These are phyloP conservation scores for Acorus gramineus DNA, from an alignment of 106 monocot genomes.

Conservation along the genomic window DNA sequence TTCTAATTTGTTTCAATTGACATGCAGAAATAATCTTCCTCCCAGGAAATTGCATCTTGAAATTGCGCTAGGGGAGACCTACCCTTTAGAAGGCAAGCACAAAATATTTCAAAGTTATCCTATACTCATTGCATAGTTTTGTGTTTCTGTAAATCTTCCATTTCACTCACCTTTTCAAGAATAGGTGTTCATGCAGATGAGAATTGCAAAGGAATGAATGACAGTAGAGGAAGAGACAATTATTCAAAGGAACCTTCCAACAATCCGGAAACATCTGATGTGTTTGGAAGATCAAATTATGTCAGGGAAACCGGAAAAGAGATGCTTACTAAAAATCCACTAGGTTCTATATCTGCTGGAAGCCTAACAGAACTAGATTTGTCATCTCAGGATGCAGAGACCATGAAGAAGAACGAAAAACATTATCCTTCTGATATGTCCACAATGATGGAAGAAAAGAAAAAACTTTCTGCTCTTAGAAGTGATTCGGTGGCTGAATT, in stretches of 20 bases:
- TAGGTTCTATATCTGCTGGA: conserved; percentile 38
- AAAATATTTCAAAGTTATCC: too few species aligned
- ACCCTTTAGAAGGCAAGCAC: conserved; percentile 53
- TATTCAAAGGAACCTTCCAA: conserved; percentile 43
- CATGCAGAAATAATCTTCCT: conserved; percentile 74
- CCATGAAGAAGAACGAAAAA: conserved; percentile 27
- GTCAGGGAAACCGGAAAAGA: conserved; percentile 13
- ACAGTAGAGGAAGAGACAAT: conserved; percentile 34
- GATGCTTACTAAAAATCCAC: conserved; percentile 8
- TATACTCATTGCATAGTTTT: too few species aligned
- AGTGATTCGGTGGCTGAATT: conserved; percentile 25
- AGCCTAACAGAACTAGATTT: conserved; percentile 46
- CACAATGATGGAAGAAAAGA: conserved; percentile 22
- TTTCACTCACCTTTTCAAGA: conserved; percentile 1
- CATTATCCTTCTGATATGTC: conserved; percentile 23
- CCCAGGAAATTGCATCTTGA: conserved; percentile 95
- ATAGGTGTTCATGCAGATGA: conserved; percentile 32
- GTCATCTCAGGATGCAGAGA: conserved; percentile 44
- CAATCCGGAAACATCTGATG: conserved; percentile 40
- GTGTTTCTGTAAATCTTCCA: neutral
- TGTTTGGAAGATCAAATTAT: conserved; percentile 35
- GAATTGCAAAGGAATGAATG: conserved; percentile 29
- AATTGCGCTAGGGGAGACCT: conserved; percentile 66
- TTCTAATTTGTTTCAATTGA: too few species aligned
- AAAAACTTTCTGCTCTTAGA: conserved; percentile 15